These are phyloP conservation scores for Gynandropsis gynandra DNA, from an alignment of 345 rosid genomes.

Conservation along the genomic window DNA sequence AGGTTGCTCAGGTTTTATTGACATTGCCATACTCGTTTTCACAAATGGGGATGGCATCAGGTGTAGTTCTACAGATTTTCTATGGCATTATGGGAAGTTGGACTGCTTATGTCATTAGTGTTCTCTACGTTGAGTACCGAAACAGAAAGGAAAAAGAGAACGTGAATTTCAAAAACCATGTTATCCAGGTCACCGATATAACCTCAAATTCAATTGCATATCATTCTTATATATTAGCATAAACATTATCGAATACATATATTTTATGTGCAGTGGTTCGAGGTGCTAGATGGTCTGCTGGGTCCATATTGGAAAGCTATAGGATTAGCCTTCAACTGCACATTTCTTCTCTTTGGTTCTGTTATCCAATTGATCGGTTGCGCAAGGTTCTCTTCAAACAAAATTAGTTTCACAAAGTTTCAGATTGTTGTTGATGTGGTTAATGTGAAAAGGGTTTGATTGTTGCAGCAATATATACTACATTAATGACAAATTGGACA, in stretches of 20 bases:
- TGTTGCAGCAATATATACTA: slow-evolving; percentile 67
- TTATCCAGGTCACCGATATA: slow-evolving; percentile 51
- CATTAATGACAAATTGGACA: slow-evolving; percentile 64
- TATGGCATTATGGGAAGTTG: slow-evolving; percentile 68
- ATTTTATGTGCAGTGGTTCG: slow-evolving; percentile 58
- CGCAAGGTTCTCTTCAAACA: slow-evolving; percentile 54
- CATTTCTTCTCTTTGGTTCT: slow-evolving; percentile 80
- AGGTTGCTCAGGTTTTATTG: slow-evolving; percentile 74
- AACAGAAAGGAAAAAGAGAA: slow-evolving; percentile 70
- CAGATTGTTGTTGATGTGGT: background rate
- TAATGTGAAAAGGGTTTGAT: slow-evolving; percentile 2
- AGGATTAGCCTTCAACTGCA: slow-evolving; percentile 77
- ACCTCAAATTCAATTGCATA: too few relatives aligned
- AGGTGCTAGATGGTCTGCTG: slow-evolving; percentile 72
- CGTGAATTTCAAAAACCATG: slow-evolving; percentile 83
- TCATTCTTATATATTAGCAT: background rate
- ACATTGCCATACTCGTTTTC: slow-evolving; percentile 74
- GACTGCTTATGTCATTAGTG: slow-evolving; percentile 77
- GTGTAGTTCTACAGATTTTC: slow-evolving; percentile 56
- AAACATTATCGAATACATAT: too few relatives aligned
- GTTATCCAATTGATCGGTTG: slow-evolving; percentile 83
- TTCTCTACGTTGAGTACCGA: slow-evolving; percentile 63
- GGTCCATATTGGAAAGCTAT: slow-evolving; percentile 79
- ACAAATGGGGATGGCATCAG: slow-evolving; percentile 74
- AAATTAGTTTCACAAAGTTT: background rate